Base-by-base conservation (phyloP, 2,329 filamentous ascomycete species). In the Ascochyta lentis region DNA sequence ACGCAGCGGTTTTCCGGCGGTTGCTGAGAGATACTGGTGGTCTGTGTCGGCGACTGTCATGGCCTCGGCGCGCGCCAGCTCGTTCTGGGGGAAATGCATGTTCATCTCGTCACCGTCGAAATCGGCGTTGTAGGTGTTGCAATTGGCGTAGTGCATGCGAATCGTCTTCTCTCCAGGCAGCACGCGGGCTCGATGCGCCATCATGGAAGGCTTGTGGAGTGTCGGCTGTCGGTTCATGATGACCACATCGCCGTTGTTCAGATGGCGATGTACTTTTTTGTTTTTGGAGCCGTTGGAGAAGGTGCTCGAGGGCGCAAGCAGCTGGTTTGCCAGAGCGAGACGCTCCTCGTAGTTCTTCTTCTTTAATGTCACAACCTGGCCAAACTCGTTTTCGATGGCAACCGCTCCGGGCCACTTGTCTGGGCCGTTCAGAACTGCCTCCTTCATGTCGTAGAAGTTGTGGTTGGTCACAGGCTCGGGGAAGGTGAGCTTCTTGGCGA, bases 41-140 rank as follows among this genome's bases (percentile, higher is more conserved):
- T 99, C 94, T 3, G 95, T 97, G 73, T 98, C 94, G 34, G 95
- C 95, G 68, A 99, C 89, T 65, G 92, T 91, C 64, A 96, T 84
- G 2, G 95, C 95, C 78, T 99, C 95, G 2, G 94, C 91, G 65
- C 95, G 85, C 15, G 95, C 95, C 62, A 98, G 83, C 73, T 98
- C 96, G 66, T 96, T 98, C 68, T 99, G 95, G 1, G 95, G 95
- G 71, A 99, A 98, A 78, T 99, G 95, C 93, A 99, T 96, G 76
- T 99, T 99, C 95, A 99, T 99, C 77, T 99, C 95, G 73, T 99
- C 95, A 76, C 95, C 95, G 71, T 99, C 96, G 72, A 99, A 99
- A 83, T 99, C 95, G 29, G 95, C 95, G 68, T 99, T 99, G 82
- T 99, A 99, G 0, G 95, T 97, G 72, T 99, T 99, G 76, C 95